Evolutionary conservation across 345 rosid genomes (phyloP).

Genomic region (Populus deltoides): DNA sequence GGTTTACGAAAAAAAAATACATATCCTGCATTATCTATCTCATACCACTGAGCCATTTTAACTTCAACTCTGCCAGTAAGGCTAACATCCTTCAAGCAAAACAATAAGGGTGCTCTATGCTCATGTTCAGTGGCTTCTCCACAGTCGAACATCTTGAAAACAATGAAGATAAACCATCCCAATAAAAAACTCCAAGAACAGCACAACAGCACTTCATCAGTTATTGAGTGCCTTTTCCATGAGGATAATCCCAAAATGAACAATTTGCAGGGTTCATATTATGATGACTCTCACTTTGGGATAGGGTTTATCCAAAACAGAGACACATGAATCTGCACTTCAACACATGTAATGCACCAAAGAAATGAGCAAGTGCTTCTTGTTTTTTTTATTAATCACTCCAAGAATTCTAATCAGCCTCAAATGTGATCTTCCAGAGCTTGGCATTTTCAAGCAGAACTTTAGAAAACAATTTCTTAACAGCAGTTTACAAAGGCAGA

Average conservation of each 20-base stretch:
- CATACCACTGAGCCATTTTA: neutral
- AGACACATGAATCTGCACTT: neutral
- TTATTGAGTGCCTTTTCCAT: neutral
- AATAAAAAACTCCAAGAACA: neutral
- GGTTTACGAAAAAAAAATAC: neutral
- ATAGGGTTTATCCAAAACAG: neutral
- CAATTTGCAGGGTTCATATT: neutral
- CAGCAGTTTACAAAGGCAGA: neutral
- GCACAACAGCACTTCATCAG: neutral
- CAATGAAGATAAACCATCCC: neutral
- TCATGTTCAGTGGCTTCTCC: neutral
- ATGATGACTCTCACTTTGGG: too few relatives aligned
- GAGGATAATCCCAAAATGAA: neutral
- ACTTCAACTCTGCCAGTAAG: neutral
- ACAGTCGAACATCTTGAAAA: neutral
- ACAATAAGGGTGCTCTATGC: neutral
- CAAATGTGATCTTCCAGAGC: neutral
- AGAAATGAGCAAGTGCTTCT: neutral
- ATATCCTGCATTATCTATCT: neutral
- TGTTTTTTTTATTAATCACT: neutral
- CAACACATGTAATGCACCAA: neutral
- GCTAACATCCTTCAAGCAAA: neutral
- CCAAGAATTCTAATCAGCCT: neutral
- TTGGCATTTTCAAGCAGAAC: neutral
- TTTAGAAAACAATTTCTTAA: neutral